Evolutionary conservation across 2,329 filamentous ascomycete species (phyloP), one percentile per base, ranked within the genome.

Genomic region (Fusarium guadeloupense): DNA sequence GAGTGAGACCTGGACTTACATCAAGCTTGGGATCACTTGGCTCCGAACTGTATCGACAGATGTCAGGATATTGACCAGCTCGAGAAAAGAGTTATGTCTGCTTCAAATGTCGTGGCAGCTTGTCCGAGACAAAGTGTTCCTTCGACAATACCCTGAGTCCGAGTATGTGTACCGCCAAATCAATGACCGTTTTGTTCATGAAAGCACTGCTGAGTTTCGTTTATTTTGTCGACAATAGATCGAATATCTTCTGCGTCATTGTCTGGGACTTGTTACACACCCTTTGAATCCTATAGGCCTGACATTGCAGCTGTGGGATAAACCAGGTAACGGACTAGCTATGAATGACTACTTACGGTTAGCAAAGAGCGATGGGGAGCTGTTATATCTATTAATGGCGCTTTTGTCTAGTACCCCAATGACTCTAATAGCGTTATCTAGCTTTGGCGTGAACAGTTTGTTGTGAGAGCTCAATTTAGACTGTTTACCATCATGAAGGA

Each of bases 101-200:
- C 16, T 55, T 55, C 12, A 51, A 5, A 38, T 51, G 45, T 5
- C 8, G 5, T 1, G 52, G 45, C 12, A 55, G 20, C n/a, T n/a
- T n/a, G 12, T 50, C 23, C 39, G 19, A 9, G 45, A 37, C 19
- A 10, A 12, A 55, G 30, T 3, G 33, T 50, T 9, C 52, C 52
- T 14, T 34, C 51, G 1, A 44, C 39, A 2, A 51, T 55, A 2
- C 45, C 45, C 9, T 50, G 38, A 8, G 38, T 51, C 3, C 38
- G 16, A 23, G 52, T 31, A 30, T 45, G 52, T 3, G 40, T 52
- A 12, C 52, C 52, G 16, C 19, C 33, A 4, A 30, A 55, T 16
- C 46, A 55, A 20, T 51, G 40, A 3, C 48, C 40, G 20, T 45
- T 50, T 5, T n/a, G n/a, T n/a, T 50, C 46, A 6, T 51, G 41